These are phyloP conservation scores for Eustoma russellianum DNA, from an alignment of 257 asterid species.

Conservation along the genomic window DNA sequence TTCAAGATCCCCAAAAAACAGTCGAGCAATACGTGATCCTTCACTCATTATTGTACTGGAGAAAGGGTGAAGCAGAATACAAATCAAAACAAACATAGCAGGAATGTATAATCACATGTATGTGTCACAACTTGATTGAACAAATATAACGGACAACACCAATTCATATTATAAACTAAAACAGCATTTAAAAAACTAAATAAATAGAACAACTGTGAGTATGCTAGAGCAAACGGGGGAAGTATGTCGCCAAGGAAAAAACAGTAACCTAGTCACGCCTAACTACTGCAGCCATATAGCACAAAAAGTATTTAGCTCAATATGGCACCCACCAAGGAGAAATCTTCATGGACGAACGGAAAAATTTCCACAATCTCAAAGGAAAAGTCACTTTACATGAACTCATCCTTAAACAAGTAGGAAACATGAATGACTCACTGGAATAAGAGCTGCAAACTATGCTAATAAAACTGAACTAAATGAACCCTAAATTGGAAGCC, in stretches of 20 bases:
- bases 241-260: not conserved
- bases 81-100: not conserved
- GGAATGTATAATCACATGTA: too few species aligned
- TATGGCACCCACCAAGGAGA: not conserved
- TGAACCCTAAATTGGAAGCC: constrained; percentile 20
- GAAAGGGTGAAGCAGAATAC: not conserved
- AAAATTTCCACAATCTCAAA: not conserved
- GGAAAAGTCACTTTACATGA: not conserved
- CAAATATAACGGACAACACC: not conserved
- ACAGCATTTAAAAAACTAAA: not conserved
- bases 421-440: too few species aligned
- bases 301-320: not conserved
- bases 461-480: not conserved
- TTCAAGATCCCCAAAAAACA: not conserved
- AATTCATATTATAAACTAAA: not conserved
- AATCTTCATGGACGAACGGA: not conserved
- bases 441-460: too few species aligned
- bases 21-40: too few species aligned
- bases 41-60: too few species aligned
- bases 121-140: too few species aligned
- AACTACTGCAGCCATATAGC: not conserved
- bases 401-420: not conserved
- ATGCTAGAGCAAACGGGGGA: not conserved
- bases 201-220: not conserved
- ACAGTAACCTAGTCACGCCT: not conserved